Conservation (phyloP, 169 alveolate genomes). For the Cyclospora cayetanensis region DNA sequence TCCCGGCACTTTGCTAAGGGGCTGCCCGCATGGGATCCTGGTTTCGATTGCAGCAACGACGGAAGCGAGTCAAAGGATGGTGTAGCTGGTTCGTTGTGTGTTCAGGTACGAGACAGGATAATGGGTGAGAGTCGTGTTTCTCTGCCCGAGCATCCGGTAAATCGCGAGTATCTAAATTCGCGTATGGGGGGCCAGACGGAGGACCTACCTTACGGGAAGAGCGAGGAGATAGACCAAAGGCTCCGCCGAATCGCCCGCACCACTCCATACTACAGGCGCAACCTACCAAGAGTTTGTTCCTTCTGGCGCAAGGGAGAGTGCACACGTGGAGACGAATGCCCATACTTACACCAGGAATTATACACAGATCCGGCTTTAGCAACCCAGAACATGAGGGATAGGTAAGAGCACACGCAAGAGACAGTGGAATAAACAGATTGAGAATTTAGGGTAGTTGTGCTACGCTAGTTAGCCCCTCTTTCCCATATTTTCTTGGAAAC, state of each 20-base stretch:
- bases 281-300: constrained; percentile 94
- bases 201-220: constrained; percentile 71
- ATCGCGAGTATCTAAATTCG: constrained; percentile 63
- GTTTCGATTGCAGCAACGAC: no score
- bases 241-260: constrained; percentile 83
- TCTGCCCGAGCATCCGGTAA: constrained; percentile 69
- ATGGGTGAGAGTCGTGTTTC: constrained; percentile 62
- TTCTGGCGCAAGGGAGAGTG: constrained; percentile 94
- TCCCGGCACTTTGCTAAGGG: not conserved
- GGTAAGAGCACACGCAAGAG: constrained; percentile 1
- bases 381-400: constrained; percentile 84
- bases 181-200: constrained; percentile 52
- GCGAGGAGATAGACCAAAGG: constrained; percentile 70
- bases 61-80: no score
- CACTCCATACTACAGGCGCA: constrained; percentile 91
- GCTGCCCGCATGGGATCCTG: not conserved
- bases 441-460: no score
- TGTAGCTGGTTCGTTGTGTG: not conserved
- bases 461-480: no score
- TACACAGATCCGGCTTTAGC: constrained; percentile 77
- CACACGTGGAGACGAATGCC: constrained; percentile 92
- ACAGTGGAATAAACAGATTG: not conserved
- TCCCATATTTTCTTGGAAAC: no score
- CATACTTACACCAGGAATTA: constrained; percentile 79
- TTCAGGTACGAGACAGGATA: constrained; percentile 26